phyloP scores from a whole-genome alignment of 108 stramenopile genomes.

The Nitzschia palea region DNA sequence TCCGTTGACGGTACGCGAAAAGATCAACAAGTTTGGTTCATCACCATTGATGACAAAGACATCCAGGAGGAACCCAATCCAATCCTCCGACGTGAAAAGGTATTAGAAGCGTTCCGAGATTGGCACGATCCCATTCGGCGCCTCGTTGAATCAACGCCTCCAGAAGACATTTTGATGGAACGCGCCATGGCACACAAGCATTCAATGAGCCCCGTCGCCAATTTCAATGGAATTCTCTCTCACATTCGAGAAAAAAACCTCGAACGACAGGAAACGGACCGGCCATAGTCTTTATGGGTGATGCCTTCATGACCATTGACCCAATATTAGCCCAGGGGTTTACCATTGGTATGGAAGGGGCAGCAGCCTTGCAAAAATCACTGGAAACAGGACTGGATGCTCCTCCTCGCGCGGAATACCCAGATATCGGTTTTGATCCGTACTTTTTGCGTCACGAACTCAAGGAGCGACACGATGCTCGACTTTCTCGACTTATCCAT shows the following conservation, averaged over 20 bases:
- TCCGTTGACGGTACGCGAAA: conserved; percentile 1
- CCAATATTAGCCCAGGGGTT: conserved; percentile 89
- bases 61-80: conserved; percentile 47
- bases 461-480: conserved; percentile 41
- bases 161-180: conserved; percentile 77
- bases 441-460: conserved; percentile 52
- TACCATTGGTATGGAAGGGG: conserved; percentile 86
- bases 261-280: conserved; percentile 55
- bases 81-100: conserved; percentile 43
- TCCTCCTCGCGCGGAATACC: conserved; percentile 1
- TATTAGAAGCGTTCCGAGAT: conserved; percentile 65
- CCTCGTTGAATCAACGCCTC: conserved; percentile 76
- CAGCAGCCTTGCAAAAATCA: conserved; percentile 49
- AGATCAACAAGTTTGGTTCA: conserved; percentile 83
- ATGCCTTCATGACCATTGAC: conserved; percentile 86
- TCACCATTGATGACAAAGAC: conserved; percentile 66
- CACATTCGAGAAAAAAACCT: conserved; percentile 10
- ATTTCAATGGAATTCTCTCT: conserved; percentile 52
- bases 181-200: conserved; percentile 76
- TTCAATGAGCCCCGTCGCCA: conserved; percentile 60
- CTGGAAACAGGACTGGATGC: conserved; percentile 24
- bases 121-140: conserved; percentile 84
- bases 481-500: conserved; percentile 59
- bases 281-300: conserved; percentile 71
- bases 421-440: conserved; percentile 48